Percentiles rank a stretch among this genome's conserved stretches.
Evolutionary conservation across 2,329 filamentous ascomycete genomes (phyloP).

Genomic region (Capronia coronata): DNA sequence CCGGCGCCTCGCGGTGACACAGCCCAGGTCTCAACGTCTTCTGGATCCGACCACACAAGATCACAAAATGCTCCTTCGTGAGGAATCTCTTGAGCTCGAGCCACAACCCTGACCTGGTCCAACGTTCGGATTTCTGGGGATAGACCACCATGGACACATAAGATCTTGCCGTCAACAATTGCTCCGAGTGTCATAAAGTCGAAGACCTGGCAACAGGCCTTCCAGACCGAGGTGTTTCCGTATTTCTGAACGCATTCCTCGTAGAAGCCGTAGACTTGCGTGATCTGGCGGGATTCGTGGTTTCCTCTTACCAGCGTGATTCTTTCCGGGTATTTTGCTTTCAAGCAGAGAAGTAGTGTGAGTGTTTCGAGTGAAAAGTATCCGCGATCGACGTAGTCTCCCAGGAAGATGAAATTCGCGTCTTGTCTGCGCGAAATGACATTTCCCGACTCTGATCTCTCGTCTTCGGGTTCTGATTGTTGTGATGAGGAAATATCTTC

Average conservation of each 20-base stretch:
- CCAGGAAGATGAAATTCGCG: constrained; percentile 66
- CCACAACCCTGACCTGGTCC: constrained; percentile 68
- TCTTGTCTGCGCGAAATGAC: constrained; percentile 43
- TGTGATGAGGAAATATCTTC: constrained; percentile 47
- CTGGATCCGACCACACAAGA: constrained; percentile 69
- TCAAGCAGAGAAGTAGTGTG: constrained; percentile 50
- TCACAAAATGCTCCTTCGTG: constrained; percentile 73
- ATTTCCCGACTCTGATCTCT: constrained; percentile 33
- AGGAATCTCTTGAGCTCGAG: constrained; percentile 67
- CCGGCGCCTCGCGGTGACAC: constrained; percentile 62
- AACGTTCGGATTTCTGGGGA: constrained; percentile 68
- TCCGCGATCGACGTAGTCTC: constrained; percentile 67
- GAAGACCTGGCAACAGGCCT: constrained; percentile 71
- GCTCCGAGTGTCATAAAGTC: constrained; percentile 69
- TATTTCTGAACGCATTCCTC: constrained; percentile 73
- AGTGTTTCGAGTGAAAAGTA: constrained; percentile 70
- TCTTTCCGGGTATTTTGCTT: constrained; percentile 57
- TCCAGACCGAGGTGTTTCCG: constrained; percentile 71
- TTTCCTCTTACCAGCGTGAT: constrained; percentile 69
- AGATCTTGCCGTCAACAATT: constrained; percentile 66
- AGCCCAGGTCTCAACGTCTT: constrained; percentile 64
- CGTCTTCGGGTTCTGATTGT: constrained; percentile 30
- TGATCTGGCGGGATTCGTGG: constrained; percentile 71
- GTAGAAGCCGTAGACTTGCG: constrained; percentile 72
- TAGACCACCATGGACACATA: constrained; percentile 66